Base-by-base conservation (phyloP, 2,329 filamentous ascomycete species). In the Trichophyton simii region DNA sequence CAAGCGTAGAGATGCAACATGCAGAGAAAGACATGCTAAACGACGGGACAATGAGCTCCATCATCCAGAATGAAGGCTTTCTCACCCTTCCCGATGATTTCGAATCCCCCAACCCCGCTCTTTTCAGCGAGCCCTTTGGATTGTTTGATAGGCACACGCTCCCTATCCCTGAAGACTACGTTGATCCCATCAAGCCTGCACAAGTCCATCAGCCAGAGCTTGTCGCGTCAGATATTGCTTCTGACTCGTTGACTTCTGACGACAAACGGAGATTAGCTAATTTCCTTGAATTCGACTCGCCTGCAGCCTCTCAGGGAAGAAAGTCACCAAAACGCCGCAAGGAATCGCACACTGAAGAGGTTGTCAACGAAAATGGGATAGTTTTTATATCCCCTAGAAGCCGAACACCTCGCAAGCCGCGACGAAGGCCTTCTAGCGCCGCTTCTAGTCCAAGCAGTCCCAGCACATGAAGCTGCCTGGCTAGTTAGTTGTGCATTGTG, bases 21-120 rank as follows among this genome's bases (percentile, higher is more conserved):
- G 78, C 82, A 20, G 82, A 82, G 31, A 83, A 80, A 62, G 78
- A 78, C 61, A 70, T 85, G 9, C 76, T 85, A 13, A 82, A 86
- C 59, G 83, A 86, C 65, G 75, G 71, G 1, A 78, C 78, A 0
- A 83, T 87, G 72, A 77, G 76, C 31, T 73, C 78, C 3, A 84
- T 86, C 62, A 84, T 87, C 3, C 78, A 83, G 64, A 77, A 78
- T 18, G 82, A 83, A 54, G 70, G 74, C 8, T 76, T 82, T 36
- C 65, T 86, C 20, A 71, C 74, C 0, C 72, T 78, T 46, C 60
- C 61, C 0, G 67, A 71, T 18, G 68, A 78, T 1, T 70, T 72
- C 28, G 52, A 58, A 25, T 65, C 62, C 1, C 61, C 68, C 0
- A 65, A 60, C 1, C 64, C 68, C 1, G 72, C 72, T 7, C 71